These are phyloP conservation scores for Colletotrichum gloeosporioides DNA, from an alignment of 2,329 filamentous ascomycete genomes.

Conservation along the genomic window DNA sequence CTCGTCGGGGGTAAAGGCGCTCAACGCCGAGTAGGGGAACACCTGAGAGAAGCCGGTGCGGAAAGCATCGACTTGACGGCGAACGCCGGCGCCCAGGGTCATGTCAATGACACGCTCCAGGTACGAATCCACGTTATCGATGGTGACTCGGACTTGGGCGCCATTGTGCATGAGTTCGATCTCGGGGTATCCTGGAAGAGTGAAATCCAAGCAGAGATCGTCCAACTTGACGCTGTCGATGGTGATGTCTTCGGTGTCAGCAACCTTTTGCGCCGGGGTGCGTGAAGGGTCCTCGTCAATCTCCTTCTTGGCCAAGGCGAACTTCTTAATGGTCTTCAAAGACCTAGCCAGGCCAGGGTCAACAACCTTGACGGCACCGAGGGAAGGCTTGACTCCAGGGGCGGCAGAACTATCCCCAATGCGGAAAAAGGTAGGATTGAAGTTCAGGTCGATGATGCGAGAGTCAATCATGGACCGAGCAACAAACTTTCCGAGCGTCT, in stretches of 20 bases:
- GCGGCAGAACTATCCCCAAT: constrained; percentile 74
- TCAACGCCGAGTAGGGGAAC: constrained; percentile 91
- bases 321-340: constrained; percentile 85
- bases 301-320: constrained; percentile 80
- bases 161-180: constrained; percentile 85
- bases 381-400: constrained; percentile 74
- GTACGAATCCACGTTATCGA: constrained; percentile 90
- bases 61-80: constrained; percentile 90
- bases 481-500: constrained; percentile 94
- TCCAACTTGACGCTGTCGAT: constrained; percentile 82
- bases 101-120: constrained; percentile 90
- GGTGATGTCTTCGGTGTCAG: constrained; percentile 70
- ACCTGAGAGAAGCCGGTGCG: constrained; percentile 90
- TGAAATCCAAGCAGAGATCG: constrained; percentile 92
- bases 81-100: constrained; percentile 88
- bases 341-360: constrained; percentile 87
- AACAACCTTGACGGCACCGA: constrained; percentile 88
- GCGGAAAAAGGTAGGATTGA: constrained; percentile 98
- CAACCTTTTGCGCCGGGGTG: constrained; percentile 72
- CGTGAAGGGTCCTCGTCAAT: constrained; percentile 76
- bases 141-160: constrained; percentile 76
- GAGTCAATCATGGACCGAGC: constrained; percentile 98
- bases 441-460: constrained; percentile 94
- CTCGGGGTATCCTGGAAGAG: constrained; percentile 85
- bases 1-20: constrained; percentile 93